Base-by-base conservation (phyloP, 73 alveolate species). In the Symbiodinium pilosum region DNA sequence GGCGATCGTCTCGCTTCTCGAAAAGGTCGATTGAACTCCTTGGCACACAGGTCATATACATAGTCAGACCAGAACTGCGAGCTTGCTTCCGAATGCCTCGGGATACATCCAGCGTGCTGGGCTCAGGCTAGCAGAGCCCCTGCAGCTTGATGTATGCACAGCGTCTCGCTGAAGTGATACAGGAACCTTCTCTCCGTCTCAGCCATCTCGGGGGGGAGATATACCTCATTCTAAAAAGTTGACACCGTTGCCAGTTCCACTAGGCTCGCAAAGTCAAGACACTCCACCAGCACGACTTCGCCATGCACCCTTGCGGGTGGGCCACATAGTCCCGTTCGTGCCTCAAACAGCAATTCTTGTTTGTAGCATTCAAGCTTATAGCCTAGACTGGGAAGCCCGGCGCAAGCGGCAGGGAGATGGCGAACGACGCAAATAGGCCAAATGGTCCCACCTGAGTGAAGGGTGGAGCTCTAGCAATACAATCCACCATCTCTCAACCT, bases 291-390 rank as follows among this genome's bases (percentile, higher is more conserved):
- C 95, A 34, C 95, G 95, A 71, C 95, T 88, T 26, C 95, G 59
- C 95, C 95, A 88, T 24, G 95, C 87, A 88, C 95, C 95, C 95
- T 59, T 88, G 69, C 95, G 86, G 39, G 95, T 88, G 83, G 95
- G 95, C 95, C 95, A 88, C 95, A 88, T 88, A 4, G 95, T 41
- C 87, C 95, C 95, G 18, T 88, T 88, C 51, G 95, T 88, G 68
- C 95, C 95, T 47, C 59, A 47, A 9, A 47, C 14, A 14, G 59
- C 59, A 47, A 9, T 6, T 47, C 21, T 9, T 14, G 14, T 47
- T 9, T 47, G 59, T 47, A 14, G 59, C 59, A 9, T 14, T 14
- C 59, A 47, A 47, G 14, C 59, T 18, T 59, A 20, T 28, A 11
- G 34, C 73, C 73, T 26, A 16, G 5, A 59, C 77, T 14, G 12